Base-by-base conservation (phyloP, 345 rosid genomes). In the Sapria himalayana region DNA sequence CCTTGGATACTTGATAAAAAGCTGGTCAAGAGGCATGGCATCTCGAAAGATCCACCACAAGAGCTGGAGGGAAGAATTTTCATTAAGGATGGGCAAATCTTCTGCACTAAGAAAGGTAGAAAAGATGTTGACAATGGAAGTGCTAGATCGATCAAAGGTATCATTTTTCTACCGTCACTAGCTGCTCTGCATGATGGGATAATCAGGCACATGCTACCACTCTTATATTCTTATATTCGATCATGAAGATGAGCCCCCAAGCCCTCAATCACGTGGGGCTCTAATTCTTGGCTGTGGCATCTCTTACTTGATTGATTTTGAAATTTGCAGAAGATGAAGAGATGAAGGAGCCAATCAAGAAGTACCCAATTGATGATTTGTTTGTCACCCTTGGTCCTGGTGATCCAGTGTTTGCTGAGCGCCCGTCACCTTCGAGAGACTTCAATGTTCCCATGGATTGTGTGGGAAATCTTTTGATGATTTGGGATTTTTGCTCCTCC, bases 401-500 rank as follows among this genome's bases (percentile, higher is more conserved):
- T 54, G 89, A 72, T 58, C 80, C 91, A 41, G 60, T 60, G 51
- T 67, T 82, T 48, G 61, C 74, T 17, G 73, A 51, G 29, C 77
- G 79, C 16, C 93, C 98, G 60, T 58, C 69, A 48, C 92, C 84
- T 33, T 69, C 76, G 41, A 73, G 71, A 55, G 86, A 82, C 45
- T 89, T 89, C 56, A 69, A 54, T 55, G 66, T 79, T 61, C 72
- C 85, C 11, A 58, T 74, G 66, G 68, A 72, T 49, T 82, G 72
- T 48, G 69, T 79, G 29, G 93, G 92, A 37, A 76, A 89, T 69
- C 84, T 89, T 60, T 59, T 89, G 43, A 71, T 71, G 95, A 73
- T 82, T 54, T 89, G 98, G 98, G 93, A 89, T 52, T 82, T 82
- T 62, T 89, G 95, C 60, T 67, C 74, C 40, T 74, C 95, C 36